Conservation (phyloP, 2,329 filamentous ascomycete genomes). For the Shiraia bambusicola region DNA sequence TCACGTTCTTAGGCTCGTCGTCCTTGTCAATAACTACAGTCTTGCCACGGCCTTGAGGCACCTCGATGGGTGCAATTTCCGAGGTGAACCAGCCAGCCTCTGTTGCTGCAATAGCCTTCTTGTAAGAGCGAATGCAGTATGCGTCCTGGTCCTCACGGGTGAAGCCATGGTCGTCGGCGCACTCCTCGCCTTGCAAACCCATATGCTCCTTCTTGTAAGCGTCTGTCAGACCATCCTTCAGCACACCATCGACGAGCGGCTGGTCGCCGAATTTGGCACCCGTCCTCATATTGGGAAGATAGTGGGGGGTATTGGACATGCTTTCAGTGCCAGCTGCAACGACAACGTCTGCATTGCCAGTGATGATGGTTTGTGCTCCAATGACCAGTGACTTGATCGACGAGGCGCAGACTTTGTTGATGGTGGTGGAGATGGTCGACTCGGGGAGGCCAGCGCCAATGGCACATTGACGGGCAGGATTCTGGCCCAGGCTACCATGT, state of each 20-base stretch:
- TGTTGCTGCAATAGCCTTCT: constrained; percentile 85
- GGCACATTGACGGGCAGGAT: constrained; percentile 91
- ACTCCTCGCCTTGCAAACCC: constrained; percentile 91
- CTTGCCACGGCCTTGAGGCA: constrained; percentile 88
- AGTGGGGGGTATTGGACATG: constrained; percentile 98
- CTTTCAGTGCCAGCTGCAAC: constrained; percentile 95
- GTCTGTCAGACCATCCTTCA: constrained; percentile 93
- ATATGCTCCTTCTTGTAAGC: constrained; percentile 97
- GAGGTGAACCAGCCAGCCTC: constrained; percentile 76
- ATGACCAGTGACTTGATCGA: constrained; percentile 92
- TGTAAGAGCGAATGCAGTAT: constrained; percentile 93
- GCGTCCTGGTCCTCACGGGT: constrained; percentile 86
- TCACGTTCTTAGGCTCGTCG: constrained; percentile 90
- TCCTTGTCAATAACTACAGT: constrained; percentile 81
- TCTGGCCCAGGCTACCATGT: constrained; percentile 79
- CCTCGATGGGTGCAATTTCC: constrained; percentile 88
- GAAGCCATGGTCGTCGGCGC: constrained; percentile 79
- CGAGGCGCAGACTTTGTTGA: constrained; percentile 99
- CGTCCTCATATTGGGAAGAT: constrained; percentile 81
- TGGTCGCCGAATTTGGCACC: constrained; percentile 95
- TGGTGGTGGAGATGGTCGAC: constrained; percentile 79
- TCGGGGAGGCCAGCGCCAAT: constrained; percentile 83
- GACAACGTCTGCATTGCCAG: constrained; percentile 87
- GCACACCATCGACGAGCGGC: constrained; percentile 82
- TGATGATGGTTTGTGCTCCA: constrained; percentile 95